These are phyloP conservation scores for Aspergillus awamori DNA, from an alignment of 2,329 filamentous ascomycete species.

Conservation along the genomic window DNA sequence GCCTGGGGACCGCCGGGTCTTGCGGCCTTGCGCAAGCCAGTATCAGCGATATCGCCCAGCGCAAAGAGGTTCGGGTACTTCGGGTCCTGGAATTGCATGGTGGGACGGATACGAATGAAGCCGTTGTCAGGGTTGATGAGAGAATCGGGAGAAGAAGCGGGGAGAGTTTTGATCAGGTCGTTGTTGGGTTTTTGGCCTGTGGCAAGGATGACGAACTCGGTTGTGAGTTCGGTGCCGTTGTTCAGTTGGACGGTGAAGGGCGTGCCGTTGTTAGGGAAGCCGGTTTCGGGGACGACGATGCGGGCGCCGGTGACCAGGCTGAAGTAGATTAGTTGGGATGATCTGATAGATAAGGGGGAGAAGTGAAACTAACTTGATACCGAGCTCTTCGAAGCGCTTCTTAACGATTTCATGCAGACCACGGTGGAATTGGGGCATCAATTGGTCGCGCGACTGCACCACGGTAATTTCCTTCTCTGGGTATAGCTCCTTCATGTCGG, in stretches of 20 bases:
- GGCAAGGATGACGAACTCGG: constrained; percentile 48
- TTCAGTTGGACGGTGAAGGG: constrained; percentile 34
- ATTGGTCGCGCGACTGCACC: constrained; percentile 49
- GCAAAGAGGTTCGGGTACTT: constrained; percentile 38
- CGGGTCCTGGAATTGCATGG: constrained; percentile 37
- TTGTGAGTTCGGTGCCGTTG: constrained; percentile 37
- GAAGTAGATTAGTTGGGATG: background rate
- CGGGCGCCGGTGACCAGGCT: constrained; percentile 36
- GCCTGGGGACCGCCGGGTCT: constrained; percentile 37
- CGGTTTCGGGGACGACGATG: constrained; percentile 29
- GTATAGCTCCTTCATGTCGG: constrained; percentile 53
- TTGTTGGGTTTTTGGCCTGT: constrained; percentile 55
- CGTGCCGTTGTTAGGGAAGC: constrained; percentile 31
- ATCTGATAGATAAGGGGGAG: too few relatives aligned
- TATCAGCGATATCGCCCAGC: constrained; percentile 42
- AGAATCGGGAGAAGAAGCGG: constrained; percentile 26
- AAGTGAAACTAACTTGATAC: constrained; percentile 24
- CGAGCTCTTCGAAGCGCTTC: constrained; percentile 38
- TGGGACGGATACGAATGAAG: constrained; percentile 37
- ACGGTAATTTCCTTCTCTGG: constrained; percentile 52
- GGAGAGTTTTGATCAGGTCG: constrained; percentile 38
- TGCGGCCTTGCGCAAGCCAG: constrained; percentile 39
- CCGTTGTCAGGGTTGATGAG: constrained; percentile 40
- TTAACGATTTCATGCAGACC: constrained; percentile 36
- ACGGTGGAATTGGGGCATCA: constrained; percentile 40